phyloP scores from a whole-genome alignment of 1,284 basidiomycete species.

The Clitocybe nebularis region DNA sequence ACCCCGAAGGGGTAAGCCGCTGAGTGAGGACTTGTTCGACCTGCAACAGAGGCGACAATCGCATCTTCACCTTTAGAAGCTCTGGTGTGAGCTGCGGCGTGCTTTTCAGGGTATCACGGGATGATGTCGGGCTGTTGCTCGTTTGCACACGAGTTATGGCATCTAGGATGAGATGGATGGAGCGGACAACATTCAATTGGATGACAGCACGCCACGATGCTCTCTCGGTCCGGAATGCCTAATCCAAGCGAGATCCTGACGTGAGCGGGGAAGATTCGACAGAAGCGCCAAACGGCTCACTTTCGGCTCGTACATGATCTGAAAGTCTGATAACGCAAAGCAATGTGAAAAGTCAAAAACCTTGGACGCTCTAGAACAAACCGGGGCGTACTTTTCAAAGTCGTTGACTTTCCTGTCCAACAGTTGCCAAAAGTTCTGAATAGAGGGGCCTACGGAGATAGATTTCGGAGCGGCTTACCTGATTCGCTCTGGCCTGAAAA shows the following conservation, averaged over 20 bases:
- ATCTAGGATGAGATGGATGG: slow-evolving; percentile 61
- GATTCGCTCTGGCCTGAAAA: slow-evolving; percentile 70
- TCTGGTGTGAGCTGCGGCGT: slow-evolving; percentile 34
- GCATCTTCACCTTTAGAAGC: slow-evolving; percentile 51
- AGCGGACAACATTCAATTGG: slow-evolving; percentile 69
- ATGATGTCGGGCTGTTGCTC: slow-evolving; percentile 18
- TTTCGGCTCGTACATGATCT: slow-evolving; percentile 59
- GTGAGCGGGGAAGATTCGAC: slow-evolving; percentile 1
- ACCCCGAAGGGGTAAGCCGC: slow-evolving; percentile 39
- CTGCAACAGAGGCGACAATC: slow-evolving; percentile 54
- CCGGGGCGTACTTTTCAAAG: slow-evolving; percentile 49
- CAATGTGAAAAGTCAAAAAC: slow-evolving; percentile 1
- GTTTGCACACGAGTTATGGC: slow-evolving; percentile 44
- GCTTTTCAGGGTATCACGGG: slow-evolving; percentile 14
- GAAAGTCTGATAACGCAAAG: slow-evolving; percentile 52
- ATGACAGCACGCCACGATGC: slow-evolving; percentile 68
- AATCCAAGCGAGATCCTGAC: not conserved
- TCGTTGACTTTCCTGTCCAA: slow-evolving; percentile 61
- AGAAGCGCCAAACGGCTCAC: too few species aligned
- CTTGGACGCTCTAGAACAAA: too few species aligned
- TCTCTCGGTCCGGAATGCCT: slow-evolving; percentile 57
- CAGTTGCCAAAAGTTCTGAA: slow-evolving; percentile 2
- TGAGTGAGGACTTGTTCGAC: slow-evolving; percentile 57
- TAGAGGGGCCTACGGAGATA: not conserved
- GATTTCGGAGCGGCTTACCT: slow-evolving; percentile 37